phyloP scores from a whole-genome alignment of 169 alveolate species.

The Neospora caninum region DNA sequence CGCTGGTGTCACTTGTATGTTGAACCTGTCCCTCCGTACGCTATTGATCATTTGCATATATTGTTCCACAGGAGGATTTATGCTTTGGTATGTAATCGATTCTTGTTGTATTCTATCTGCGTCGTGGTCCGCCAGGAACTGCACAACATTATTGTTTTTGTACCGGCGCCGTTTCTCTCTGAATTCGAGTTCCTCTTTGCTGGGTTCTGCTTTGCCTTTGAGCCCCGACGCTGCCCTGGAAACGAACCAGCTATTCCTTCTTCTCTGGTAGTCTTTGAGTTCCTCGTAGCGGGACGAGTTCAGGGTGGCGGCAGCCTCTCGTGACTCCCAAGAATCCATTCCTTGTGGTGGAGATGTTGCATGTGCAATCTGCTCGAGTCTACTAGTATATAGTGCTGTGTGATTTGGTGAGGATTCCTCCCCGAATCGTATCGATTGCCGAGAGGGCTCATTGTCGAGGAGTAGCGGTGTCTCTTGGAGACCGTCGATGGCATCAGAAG shows the following conservation, averaged over 20 bases:
- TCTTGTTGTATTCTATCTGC: not conserved
- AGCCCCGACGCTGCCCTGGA: not conserved
- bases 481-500: not conserved
- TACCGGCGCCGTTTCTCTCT: not conserved
- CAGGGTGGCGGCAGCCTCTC: not conserved
- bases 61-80: not conserved
- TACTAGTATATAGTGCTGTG: not conserved
- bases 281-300: not conserved
- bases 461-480: not conserved
- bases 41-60: slow-evolving; percentile 32
- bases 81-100: not conserved
- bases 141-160: not conserved
- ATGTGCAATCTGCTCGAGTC: not conserved
- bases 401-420: not conserved
- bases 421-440: not conserved
- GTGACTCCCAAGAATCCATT: not conserved
- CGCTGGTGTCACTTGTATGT: not conserved
- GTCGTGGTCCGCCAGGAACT: slow-evolving; percentile 8
- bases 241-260: not conserved
- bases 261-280: not conserved
- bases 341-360: not conserved
- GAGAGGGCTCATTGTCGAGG: not conserved
- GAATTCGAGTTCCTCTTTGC: not conserved
- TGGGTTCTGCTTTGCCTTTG: not conserved
- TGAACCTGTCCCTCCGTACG: slow-evolving; percentile 4